Conservation (phyloP, 2,329 filamentous ascomycete species). For the Verticillium tricorpus region DNA sequence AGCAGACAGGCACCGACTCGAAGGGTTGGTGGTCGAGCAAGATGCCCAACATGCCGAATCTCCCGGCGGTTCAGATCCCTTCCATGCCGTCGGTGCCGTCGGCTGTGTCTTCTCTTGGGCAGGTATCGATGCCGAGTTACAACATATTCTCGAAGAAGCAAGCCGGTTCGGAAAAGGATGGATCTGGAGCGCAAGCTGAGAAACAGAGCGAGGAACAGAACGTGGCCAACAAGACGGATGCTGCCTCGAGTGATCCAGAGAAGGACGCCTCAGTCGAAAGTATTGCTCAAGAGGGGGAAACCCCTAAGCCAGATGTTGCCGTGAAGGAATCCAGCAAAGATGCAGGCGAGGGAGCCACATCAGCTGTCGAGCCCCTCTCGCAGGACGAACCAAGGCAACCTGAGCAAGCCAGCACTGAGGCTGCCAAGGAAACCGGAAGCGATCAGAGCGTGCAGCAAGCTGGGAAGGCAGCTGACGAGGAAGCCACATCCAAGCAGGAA, state of each 20-base stretch:
- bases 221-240: not conserved
- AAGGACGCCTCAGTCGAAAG: not conserved
- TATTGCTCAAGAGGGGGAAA: not conserved
- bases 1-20: conserved; percentile 41
- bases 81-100: conserved; percentile 20
- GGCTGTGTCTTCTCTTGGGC: conserved; percentile 22
- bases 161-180: not conserved
- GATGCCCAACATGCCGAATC: conserved; percentile 26
- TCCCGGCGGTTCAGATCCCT: conserved; percentile 29
- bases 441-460: not conserved
- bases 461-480: not conserved
- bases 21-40: conserved; percentile 44
- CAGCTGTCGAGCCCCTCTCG: not conserved
- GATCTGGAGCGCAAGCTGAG: not conserved
- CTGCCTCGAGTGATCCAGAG: not conserved
- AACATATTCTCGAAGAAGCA: conserved; percentile 23
- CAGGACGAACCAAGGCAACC: not conserved
- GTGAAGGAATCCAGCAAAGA: not conserved
- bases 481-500: not conserved
- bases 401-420: not conserved
- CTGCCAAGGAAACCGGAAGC: not conserved
- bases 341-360: not conserved
- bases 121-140: conserved; percentile 25
- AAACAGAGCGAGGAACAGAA: not conserved
- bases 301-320: not conserved